A percentile compares a stretch with the other conserved stretches of the same genome.
phyloP scores from a whole-genome alignment of 257 asterid genomes.

The Scutellaria galericulata region DNA sequence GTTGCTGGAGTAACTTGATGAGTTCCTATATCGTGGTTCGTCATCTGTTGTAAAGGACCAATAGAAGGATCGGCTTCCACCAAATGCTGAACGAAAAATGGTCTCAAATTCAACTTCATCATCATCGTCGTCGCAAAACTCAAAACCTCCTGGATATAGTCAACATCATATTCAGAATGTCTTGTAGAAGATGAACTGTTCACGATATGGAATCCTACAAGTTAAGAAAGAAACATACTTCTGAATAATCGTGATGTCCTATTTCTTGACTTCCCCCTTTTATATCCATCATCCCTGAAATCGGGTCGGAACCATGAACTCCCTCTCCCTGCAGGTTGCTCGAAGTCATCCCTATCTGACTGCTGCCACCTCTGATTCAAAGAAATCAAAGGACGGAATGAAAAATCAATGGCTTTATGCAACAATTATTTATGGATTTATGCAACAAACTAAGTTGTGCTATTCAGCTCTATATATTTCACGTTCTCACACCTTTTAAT shows the following conservation, averaged over 20 bases:
- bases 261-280: constrained; percentile 53
- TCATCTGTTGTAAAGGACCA: constrained; percentile 63
- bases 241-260: constrained; percentile 43
- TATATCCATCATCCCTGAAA: constrained; percentile 50
- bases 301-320: constrained; percentile 71
- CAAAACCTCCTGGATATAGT: constrained; percentile 52
- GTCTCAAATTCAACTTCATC: constrained; percentile 61
- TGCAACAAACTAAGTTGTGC: not conserved
- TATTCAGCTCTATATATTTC: not conserved
- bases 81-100: constrained; percentile 61
- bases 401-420: not conserved
- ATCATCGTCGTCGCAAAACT: constrained; percentile 58
- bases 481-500: not conserved
- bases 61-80: constrained; percentile 52
- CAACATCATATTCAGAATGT: constrained; percentile 26
- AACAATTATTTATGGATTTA: not conserved
- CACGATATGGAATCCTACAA: not conserved
- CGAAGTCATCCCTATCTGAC: constrained; percentile 48
- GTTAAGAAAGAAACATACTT: constrained; percentile 48
- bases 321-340: constrained; percentile 51
- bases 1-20: constrained; percentile 55
- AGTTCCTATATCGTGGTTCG: constrained; percentile 55
- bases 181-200: not conserved
- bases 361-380: constrained; percentile 64
- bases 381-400: constrained; percentile 9